Evolutionary conservation across 176 grass and related monocot species (phyloP), one percentile per base, ranked within the genome.

Genomic region (Leersia perrieri): DNA sequence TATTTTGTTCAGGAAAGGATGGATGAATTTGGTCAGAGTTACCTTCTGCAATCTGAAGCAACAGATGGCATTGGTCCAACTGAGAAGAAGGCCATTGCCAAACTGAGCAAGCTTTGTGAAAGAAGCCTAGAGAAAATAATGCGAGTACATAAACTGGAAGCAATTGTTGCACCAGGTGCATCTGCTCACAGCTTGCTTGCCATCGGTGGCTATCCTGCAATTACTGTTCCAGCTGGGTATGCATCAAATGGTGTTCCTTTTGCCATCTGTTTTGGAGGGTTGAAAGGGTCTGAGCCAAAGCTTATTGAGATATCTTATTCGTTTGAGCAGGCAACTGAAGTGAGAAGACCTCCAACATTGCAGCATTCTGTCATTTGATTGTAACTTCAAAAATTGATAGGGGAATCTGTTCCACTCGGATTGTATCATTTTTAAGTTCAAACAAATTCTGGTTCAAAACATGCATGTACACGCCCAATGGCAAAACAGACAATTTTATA

Each of bases 181-280:
- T 80, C 83, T 84, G 87, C 75, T 41, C 79, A 78, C 6, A 83
- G 89, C 55, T 20, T 92, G 77, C 89, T 97, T 15, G 89, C 89
- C 8, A 92, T 94, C 36, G 92, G 92, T 1, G 89, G 92, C 20
- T 89, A 92, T 76, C 94, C 89, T 0, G 89, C 79, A 8, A 89
- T 97, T 25, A 94, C 82, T 11, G 80, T 97, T 58, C 92, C 94
- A 3, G 94, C 91, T 44, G 94, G 91, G 14, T 97, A 92, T 51
- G 87, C 34, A 29, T 49, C 40, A 3, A 23, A 88, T 31, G 81
- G 90, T 1, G 66, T 85, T 58, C 86, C 90, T 77, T 91, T 94
- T 4, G 88, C 83, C 20, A 86, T 94, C 18, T 92, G 85, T 70
- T 94, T 98, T 64, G 92, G 90, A 14, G 92, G 88, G 5, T 73